phyloP scores from a whole-genome alignment of 2,329 filamentous ascomycete species.

The Lanzia echinophila region DNA sequence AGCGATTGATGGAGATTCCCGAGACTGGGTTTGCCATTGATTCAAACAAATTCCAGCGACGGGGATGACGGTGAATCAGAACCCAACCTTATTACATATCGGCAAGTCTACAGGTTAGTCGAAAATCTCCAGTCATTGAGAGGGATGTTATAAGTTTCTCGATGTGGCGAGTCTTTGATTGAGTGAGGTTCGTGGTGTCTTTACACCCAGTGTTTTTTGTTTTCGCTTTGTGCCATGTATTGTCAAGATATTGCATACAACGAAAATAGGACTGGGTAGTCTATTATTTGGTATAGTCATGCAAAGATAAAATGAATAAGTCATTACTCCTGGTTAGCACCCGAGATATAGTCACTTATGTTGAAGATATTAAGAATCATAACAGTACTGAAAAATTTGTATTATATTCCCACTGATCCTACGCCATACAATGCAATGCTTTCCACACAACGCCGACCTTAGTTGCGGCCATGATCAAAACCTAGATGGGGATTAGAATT shows the following conservation, averaged over 20 bases:
- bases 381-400: conserved; percentile 6
- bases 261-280: too few relatives aligned
- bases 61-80: background rate
- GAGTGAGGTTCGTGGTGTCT: too few relatives aligned
- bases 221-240: too few relatives aligned
- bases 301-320: too few relatives aligned
- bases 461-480: conserved; percentile 12
- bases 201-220: too few relatives aligned
- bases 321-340: too few relatives aligned
- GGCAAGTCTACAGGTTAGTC: too few relatives aligned
- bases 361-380: background rate
- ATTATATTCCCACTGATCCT: conserved; percentile 8
- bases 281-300: too few relatives aligned
- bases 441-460: conserved; percentile 8
- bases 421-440: conserved; percentile 10
- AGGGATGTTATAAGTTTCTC: too few relatives aligned
- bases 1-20: background rate
- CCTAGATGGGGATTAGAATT: conserved; percentile 1
- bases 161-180: too few relatives aligned
- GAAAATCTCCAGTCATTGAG: too few relatives aligned
- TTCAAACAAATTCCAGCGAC: background rate
- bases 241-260: too few relatives aligned
- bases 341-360: background rate
- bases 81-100: background rate
- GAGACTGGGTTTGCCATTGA: background rate